Base-by-base conservation (phyloP, 2,329 filamentous ascomycete genomes). In the Fragosphaeria purpurea region DNA sequence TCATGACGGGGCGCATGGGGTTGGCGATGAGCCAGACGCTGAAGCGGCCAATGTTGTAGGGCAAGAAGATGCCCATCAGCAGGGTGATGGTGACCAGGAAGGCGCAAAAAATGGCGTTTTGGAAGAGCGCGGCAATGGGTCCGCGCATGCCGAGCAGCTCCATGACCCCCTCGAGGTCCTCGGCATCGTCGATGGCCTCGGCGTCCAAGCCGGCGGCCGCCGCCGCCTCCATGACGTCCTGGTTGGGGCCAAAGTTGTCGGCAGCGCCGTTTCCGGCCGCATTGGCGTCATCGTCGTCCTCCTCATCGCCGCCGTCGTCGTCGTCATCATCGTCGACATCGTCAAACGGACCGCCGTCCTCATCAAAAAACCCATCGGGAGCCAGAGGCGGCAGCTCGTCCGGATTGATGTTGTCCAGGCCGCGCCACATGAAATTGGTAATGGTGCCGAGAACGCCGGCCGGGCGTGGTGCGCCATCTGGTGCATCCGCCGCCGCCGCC, bases 61-160 rank as follows among this genome's bases (percentile, higher is more conserved):
- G 93, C 47, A 95, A 70, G 70, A 93, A 95, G 43, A 97, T 81
- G 47, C 89, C 91, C 52, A 86, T 72, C 48, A 88, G 84, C 41
- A 98, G 82, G 11, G 90, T 95, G 47, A 91, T 79, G 1, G 87
- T 86, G 11, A 98, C 88, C 33, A 98, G 75, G 44, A 97, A 84
- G 7, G 86, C 85, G 63, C 91, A 95, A 66, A 98, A 98, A 12
- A 96, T 82, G 50, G 87, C 89, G 58, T 98, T 98, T 62, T 98
- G 93, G 58, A 97, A 82, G 6, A 98, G 76, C 3, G 88, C 89
- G 11, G 85, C 84, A 4, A 98, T 75, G 0, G 93, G 93, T 0
- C 93, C 93, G 61, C 94, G 88, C 86, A 98, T 94, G 39, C 93
- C 93, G 53, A 98, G 85, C 12, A 98, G 79, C 65, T 98, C 93